Percentiles rank a stretch among this genome's conserved stretches.
These are phyloP conservation scores for Suillus ampliporus DNA, from an alignment of 768 basidiomycete species.

Conservation along the genomic window DNA sequence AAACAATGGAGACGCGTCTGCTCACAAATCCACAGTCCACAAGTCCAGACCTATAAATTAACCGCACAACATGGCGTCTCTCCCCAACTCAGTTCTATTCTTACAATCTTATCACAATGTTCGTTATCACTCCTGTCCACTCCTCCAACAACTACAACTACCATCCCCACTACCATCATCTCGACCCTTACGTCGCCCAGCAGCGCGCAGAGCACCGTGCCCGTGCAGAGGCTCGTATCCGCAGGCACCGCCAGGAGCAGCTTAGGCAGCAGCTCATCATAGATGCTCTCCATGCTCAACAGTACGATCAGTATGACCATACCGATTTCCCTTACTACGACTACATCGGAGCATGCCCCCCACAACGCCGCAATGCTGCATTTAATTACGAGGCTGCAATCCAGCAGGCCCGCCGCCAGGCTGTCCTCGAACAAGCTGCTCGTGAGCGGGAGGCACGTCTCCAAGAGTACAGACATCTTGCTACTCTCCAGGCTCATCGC, in stretches of 20 bases:
- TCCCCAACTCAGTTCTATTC: slow-evolving; percentile 1
- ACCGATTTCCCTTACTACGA: background rate
- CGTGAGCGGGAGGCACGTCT: background rate
- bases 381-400: slow-evolving; percentile 3
- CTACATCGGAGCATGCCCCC: background rate
- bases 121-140: slow-evolving; percentile 16
- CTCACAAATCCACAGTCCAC: background rate
- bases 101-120: slow-evolving; percentile 12
- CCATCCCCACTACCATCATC: slow-evolving; percentile 1
- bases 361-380: background rate
- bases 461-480: background rate
- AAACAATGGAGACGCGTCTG: slow-evolving; percentile 2
- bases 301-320: background rate
- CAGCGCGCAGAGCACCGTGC: slow-evolving; percentile 25
- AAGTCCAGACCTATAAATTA: background rate
- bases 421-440: background rate
- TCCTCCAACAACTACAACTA: background rate
- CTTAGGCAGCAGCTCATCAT: slow-evolving; percentile 8
- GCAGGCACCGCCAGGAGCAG: slow-evolving; percentile 5
- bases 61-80: background rate
- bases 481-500: background rate
- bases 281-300: slow-evolving; percentile 6
- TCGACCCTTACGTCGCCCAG: slow-evolving; percentile 27
- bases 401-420: background rate
- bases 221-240: slow-evolving; percentile 7